Evolutionary conservation across 2,329 filamentous ascomycete species (phyloP).

Genomic region (Gyromitra esculenta): DNA sequence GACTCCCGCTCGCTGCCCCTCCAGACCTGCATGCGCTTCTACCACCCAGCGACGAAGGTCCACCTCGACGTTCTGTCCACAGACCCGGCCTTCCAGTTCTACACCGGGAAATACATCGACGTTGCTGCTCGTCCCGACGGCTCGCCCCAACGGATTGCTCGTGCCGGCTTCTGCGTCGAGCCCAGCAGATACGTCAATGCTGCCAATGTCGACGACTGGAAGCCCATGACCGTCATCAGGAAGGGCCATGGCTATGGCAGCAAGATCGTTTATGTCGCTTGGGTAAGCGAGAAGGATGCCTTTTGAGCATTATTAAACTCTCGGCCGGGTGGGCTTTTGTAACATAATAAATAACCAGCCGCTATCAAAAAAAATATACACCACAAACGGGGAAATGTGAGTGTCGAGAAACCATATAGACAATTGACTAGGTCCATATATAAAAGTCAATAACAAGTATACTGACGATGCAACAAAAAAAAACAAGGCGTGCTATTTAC

Average conservation of each 20-base stretch:
- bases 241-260: constrained; percentile 85
- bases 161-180: constrained; percentile 90
- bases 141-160: constrained; percentile 71
- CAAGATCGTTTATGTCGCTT: constrained; percentile 83
- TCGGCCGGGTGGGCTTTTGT: too few relatives aligned
- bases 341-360: background rate
- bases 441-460: constrained; percentile 25
- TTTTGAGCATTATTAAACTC: constrained; percentile 4
- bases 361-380: background rate
- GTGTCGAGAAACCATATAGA: constrained; percentile 6
- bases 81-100: constrained; percentile 96
- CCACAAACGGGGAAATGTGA: background rate
- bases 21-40: constrained; percentile 74
- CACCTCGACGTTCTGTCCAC: constrained; percentile 90
- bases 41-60: constrained; percentile 77
- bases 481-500: constrained; percentile 43
- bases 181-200: constrained; percentile 92
- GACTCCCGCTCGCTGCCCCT: constrained; percentile 74
- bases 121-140: constrained; percentile 72
- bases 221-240: constrained; percentile 78
- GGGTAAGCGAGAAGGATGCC: constrained; percentile 67
- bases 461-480: constrained; percentile 18
- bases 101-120: constrained; percentile 86
- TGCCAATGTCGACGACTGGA: constrained; percentile 82
- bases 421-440: constrained; percentile 19